Percentiles rank a stretch among this genome's conserved stretches.
Conservation (phyloP, 305 asterid species). For the Caryopteris hybrid region DNA sequence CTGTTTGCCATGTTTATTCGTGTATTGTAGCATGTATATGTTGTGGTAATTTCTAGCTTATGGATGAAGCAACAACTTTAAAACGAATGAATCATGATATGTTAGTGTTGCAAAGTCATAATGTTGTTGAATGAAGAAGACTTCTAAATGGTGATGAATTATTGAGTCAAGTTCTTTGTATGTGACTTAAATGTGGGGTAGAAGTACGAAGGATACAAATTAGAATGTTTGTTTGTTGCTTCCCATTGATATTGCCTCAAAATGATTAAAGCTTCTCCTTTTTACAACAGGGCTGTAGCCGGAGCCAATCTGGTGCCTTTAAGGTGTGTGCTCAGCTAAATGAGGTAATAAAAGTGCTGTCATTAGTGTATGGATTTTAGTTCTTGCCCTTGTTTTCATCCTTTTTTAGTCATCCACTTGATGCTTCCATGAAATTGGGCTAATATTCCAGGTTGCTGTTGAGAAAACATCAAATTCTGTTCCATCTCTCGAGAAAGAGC, state of each 20-base stretch:
- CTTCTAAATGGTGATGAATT: too few relatives aligned
- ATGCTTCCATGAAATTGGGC: not conserved
- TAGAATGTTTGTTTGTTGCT: too few relatives aligned
- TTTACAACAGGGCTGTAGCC: conserved; percentile 22
- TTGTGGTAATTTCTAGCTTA: too few relatives aligned
- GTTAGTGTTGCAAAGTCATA: too few relatives aligned
- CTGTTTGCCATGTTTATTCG: too few relatives aligned
- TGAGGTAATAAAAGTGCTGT: conserved; percentile 32
- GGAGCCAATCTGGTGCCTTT: conserved; percentile 28
- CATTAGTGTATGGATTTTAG: too few relatives aligned
- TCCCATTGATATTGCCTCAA: not conserved
- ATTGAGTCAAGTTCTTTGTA: too few relatives aligned
- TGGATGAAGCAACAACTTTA: too few relatives aligned
- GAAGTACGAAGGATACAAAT: conserved; percentile 12
- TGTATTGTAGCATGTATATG: too few relatives aligned
- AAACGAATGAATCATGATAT: too few relatives aligned
- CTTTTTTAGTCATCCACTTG: not conserved
- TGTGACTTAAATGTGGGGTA: too few relatives aligned
- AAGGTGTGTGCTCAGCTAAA: conserved; percentile 31
- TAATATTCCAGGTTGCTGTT: conserved; percentile 27
- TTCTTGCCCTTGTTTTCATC: not conserved
- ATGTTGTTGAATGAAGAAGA: too few relatives aligned
- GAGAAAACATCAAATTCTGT: conserved; percentile 26
- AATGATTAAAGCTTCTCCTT: conserved; percentile 6
- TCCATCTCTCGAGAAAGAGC: conserved; percentile 12